phyloP scores from a whole-genome alignment of 129 eudicot species.

The Lactuca sativa region DNA sequence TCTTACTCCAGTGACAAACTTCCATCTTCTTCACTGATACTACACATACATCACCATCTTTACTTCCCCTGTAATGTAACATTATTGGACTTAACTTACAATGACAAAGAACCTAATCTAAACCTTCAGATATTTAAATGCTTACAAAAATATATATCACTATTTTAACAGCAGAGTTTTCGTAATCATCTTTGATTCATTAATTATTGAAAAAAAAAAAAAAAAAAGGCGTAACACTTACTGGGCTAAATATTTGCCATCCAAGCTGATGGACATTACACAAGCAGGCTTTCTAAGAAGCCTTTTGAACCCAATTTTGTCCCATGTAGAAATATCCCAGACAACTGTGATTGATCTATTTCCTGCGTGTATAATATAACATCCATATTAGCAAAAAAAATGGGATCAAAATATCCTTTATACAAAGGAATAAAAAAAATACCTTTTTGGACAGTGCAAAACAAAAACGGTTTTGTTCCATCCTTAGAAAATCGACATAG shows the following conservation, averaged over 20 bases:
- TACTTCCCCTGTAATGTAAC: slow-evolving; percentile 73
- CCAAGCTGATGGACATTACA: slow-evolving; percentile 75
- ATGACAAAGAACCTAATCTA: slow-evolving; percentile 1
- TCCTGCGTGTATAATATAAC: slow-evolving; percentile 35
- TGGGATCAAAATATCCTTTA: not conserved
- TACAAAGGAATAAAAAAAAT: slow-evolving; percentile 8
- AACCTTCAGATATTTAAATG: not conserved
- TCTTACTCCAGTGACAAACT: slow-evolving; percentile 81
- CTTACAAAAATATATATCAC: no score
- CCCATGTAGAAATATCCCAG: slow-evolving; percentile 94
- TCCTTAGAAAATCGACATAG: slow-evolving; percentile 92
- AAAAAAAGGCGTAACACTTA: slow-evolving; percentile 40
- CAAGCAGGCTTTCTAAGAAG: slow-evolving; percentile 84
- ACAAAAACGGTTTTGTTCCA: slow-evolving; percentile 89
- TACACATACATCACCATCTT: slow-evolving; percentile 93
- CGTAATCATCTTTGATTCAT: no score
- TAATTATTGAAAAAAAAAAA: no score
- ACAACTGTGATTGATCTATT: slow-evolving; percentile 66
- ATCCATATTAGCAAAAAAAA: not conserved
- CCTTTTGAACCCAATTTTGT: slow-evolving; percentile 74
- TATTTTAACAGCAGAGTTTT: no score
- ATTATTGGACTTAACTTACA: slow-evolving; percentile 11
- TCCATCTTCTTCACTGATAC: slow-evolving; percentile 86
- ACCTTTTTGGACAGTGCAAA: slow-evolving; percentile 86
- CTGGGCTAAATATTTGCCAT: slow-evolving; percentile 96